Evolutionary conservation across 176 grass and related monocot genomes (phyloP), one percentile per base, ranked within the genome.

Genomic region (Avena eriantha): DNA sequence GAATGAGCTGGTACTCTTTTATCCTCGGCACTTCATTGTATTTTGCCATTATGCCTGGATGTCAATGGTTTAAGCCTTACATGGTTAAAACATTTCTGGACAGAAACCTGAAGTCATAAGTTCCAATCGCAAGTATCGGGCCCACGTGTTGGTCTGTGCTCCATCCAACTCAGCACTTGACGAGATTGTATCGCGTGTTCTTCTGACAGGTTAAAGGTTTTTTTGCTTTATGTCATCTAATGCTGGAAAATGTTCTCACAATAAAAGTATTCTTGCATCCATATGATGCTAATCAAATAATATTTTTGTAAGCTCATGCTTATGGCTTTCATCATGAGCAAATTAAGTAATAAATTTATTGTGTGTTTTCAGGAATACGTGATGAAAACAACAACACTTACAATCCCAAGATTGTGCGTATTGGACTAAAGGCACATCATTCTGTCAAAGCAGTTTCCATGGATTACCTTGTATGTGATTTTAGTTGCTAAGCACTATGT

Each of bases 101-200:
- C 71, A 98, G 96, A 98, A 98, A 98, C 96, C 96, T 57, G 96
- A 98, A 84, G 66, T 98, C 13, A 67, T 98, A 83, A 98, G 90
- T 70, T 94, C 96, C 22, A 98, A 95, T 82, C 92, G 93, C 53
- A 98, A 98, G 71, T 95, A 98, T 87, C 90, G 96, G 76, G 96
- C 93, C 34, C 96, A 92, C 78, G 93, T 95, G 49, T 94, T 98
- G 90, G 96, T 98, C 79, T 98, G 96, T 84, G 96, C 93, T 88
- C 96, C 96, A 79, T 98, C 96, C 50, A 95, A 95, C 78, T 94
- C 96, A 77, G 96, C 96, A 77, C 96, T 98, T 76, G 96, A 98
- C 92, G 96, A 95, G 86, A 95, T 98, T 71, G 96, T 98, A 31
- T 84, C 95, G 51, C 93, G 96, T 73, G 92, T 98, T 88, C 87